phyloP scores from a whole-genome alignment of 352 stramenopile species.

The Phytophthora pini region DNA sequence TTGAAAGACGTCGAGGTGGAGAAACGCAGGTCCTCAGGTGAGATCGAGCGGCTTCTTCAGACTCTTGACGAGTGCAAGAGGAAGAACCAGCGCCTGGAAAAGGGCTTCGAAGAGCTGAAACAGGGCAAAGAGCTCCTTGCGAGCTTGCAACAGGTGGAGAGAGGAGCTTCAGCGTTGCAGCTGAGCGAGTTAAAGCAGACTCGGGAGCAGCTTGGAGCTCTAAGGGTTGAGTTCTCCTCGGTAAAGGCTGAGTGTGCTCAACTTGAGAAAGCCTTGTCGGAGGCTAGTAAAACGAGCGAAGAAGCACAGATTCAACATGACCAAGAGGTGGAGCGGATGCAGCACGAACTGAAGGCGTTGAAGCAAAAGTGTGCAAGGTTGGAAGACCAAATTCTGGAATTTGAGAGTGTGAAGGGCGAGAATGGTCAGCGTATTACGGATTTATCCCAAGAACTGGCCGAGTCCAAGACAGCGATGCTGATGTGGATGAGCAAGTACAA shows the following conservation, averaged over 20 bases:
- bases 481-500: constrained; percentile 82
- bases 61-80: constrained; percentile 35
- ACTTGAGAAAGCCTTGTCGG: constrained; percentile 21
- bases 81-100: constrained; percentile 38
- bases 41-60: constrained; percentile 33
- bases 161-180: constrained; percentile 29
- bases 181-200: constrained; percentile 34
- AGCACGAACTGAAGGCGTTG: constrained; percentile 26
- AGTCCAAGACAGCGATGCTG: constrained; percentile 64
- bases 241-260: constrained; percentile 29
- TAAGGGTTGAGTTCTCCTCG: constrained; percentile 33
- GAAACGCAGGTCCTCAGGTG: constrained; percentile 21
- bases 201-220: constrained; percentile 22
- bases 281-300: constrained; percentile 11
- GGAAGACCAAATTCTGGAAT: constrained; percentile 15
- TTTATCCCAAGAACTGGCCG: constrained; percentile 49
- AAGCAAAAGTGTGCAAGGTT: constrained; percentile 9
- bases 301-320: constrained; percentile 8
- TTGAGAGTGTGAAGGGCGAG: constrained; percentile 23
- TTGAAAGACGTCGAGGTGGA: constrained; percentile 22
- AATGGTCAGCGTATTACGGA: constrained; percentile 12
- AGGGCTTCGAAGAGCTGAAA: constrained; percentile 42
- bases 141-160: constrained; percentile 46
- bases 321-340: constrained; percentile 9
- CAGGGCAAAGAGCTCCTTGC: constrained; percentile 43